These are phyloP conservation scores for Hyphopichia buzzinii DNA, from an alignment of 1,139 yeast species.

Conservation along the genomic window DNA sequence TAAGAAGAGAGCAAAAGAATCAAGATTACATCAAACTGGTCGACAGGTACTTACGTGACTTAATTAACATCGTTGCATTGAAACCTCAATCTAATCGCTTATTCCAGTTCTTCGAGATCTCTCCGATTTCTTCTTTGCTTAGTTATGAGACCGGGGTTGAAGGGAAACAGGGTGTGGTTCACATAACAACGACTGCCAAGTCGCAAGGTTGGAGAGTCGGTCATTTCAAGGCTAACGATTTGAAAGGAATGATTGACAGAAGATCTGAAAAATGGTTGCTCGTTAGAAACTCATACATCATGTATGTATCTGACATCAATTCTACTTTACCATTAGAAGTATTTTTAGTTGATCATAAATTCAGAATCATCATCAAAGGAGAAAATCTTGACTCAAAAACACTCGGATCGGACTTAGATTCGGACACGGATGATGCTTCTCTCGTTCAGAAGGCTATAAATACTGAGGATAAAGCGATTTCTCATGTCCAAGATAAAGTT, in stretches of 20 bases:
- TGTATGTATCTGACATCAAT: constrained; percentile 81
- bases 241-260: constrained; percentile 82
- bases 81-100: constrained; percentile 80
- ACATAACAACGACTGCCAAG: constrained; percentile 77
- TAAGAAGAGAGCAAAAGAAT: constrained; percentile 24
- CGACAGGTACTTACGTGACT: constrained; percentile 61
- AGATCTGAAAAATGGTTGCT: constrained; percentile 92
- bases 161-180: constrained; percentile 87
- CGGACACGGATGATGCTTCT: constrained; percentile 47
- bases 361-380: constrained; percentile 56
- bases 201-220: constrained; percentile 96
- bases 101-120: constrained; percentile 83
- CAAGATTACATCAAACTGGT: constrained; percentile 43
- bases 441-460: constrained; percentile 24
- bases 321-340: constrained; percentile 91
- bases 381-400: constrained; percentile 21
- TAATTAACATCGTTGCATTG: constrained; percentile 59
- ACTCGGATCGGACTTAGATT: constrained; percentile 32
- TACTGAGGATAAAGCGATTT: constrained; percentile 21
- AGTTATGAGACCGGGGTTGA: constrained; percentile 79
- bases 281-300: constrained; percentile 77
- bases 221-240: constrained; percentile 76
- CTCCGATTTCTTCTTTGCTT: constrained; percentile 81
- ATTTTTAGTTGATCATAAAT: constrained; percentile 73
- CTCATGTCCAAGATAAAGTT: constrained; percentile 24